phyloP scores from a whole-genome alignment of 1,284 basidiomycete species.

The Melampsora larici-populina region DNA sequence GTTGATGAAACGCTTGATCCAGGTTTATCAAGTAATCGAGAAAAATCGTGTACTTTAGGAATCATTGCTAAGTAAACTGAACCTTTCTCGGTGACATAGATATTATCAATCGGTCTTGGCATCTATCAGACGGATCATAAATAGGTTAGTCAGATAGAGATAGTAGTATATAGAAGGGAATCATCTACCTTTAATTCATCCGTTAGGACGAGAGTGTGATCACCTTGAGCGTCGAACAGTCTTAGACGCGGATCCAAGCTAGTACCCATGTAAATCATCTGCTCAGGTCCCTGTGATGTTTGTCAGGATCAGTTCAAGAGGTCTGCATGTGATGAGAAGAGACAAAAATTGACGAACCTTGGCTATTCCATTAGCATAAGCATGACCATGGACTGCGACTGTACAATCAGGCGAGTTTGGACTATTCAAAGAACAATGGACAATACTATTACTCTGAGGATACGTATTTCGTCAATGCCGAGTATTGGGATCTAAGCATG shows the following conservation, averaged over 20 bases:
- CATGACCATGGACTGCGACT: conserved; percentile 10
- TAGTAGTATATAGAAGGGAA: background rate
- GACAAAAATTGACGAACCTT: background rate
- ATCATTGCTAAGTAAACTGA: conserved; percentile 34
- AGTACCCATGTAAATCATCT: conserved; percentile 29
- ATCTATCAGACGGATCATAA: conserved; percentile 6
- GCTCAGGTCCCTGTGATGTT: conserved; percentile 9
- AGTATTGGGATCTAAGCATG: background rate
- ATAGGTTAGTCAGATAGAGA: background rate
- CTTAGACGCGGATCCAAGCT: conserved; percentile 23
- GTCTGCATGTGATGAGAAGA: background rate
- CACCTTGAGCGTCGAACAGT: conserved; percentile 35
- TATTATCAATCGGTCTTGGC: conserved; percentile 31
- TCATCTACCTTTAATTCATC: conserved; percentile 36
- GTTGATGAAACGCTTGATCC: conserved; percentile 5
- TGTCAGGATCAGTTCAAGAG: background rate
- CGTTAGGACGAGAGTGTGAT: conserved; percentile 32
- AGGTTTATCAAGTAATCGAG: background rate
- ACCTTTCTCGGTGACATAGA: conserved; percentile 25
- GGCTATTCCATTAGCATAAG: conserved; percentile 39
- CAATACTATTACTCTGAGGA: conserved; percentile 20
- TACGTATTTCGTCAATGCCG: background rate
- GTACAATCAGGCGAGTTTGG: background rate
- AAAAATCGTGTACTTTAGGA: conserved; percentile 17
- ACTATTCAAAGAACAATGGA: conserved; percentile 35